These are phyloP conservation scores for Metarhizium anisopliae DNA, from an alignment of 2,329 filamentous ascomycete genomes.

Conservation along the genomic window DNA sequence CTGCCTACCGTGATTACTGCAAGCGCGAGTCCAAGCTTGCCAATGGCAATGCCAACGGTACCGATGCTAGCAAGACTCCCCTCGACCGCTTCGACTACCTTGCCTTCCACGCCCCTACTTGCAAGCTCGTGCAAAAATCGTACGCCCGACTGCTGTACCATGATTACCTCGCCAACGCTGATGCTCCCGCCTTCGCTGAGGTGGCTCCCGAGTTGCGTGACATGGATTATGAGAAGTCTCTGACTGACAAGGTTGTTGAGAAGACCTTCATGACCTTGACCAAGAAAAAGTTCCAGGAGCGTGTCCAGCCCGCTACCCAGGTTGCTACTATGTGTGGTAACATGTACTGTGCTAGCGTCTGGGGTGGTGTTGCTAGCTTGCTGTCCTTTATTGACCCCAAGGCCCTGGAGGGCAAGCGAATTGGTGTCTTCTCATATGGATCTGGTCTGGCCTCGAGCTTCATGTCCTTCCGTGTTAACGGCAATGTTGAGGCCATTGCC, in stretches of 20 bases:
- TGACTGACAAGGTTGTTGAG: constrained; percentile 74
- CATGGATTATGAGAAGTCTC: constrained; percentile 69
- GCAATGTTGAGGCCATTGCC: constrained; percentile 58
- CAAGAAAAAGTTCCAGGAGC: constrained; percentile 77
- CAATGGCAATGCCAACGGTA: constrained; percentile 43
- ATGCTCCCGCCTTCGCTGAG: constrained; percentile 59
- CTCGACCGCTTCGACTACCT: constrained; percentile 80
- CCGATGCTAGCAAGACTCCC: constrained; percentile 44
- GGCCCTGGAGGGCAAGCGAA: constrained; percentile 59
- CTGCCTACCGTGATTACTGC: constrained; percentile 73
- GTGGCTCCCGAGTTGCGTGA: constrained; percentile 69
- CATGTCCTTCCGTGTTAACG: constrained; percentile 63
- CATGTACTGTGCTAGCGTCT: constrained; percentile 65
- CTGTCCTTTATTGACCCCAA: constrained; percentile 55
- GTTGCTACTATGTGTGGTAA: constrained; percentile 68
- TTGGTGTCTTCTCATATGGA: constrained; percentile 72
- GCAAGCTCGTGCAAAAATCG: constrained; percentile 81
- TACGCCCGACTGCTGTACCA: constrained; percentile 80
- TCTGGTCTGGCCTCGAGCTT: constrained; percentile 66
- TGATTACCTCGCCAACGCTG: constrained; percentile 67
- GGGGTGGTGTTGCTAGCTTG: constrained; percentile 65
- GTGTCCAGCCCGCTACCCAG: constrained; percentile 63
- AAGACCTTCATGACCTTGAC: constrained; percentile 78
- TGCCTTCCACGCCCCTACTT: constrained; percentile 75
- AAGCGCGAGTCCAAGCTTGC: constrained; percentile 55